Base-by-base conservation (phyloP, 495 filamentous ascomycete species). In the Lentithecium fluviatile region DNA sequence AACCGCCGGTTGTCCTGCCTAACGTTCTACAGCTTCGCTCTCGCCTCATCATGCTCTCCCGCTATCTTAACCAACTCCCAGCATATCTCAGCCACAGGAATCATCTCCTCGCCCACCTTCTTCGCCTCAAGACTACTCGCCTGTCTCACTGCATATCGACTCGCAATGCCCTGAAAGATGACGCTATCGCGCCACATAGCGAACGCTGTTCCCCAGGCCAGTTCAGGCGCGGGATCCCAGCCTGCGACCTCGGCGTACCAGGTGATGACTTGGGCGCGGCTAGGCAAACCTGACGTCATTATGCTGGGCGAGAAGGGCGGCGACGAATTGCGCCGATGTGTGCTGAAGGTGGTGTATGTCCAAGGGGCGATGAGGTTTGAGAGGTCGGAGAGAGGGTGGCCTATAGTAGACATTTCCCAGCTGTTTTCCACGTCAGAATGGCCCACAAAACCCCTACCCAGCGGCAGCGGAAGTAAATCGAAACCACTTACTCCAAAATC, bases 391-490 rank as follows among this genome's bases (percentile, higher is more conserved):
- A 95, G 78, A 10, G 91, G 91, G 70, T 96, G 91, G 49, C 91
- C 91, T 21, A 95, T 86, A 0, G 91, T 96, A 32, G 88, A 91
- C 88, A 96, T 91, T 73, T 96, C 91, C 91, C 91, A 96, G 75
- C 83, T 85, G 46, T 62, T 52, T 17, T 6, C 3, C 5, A 3
- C 21, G 24, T 32, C 10, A 32, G 7, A 8, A 1, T 47, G 20
- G 17, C 2, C 12, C 23, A 47, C 36, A 55, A 10, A 52, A n/a
- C n/a, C n/a, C n/a, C n/a, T n/a, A n/a, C n/a, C n/a, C n/a, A n/a
- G n/a, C n/a, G n/a, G n/a, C n/a, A n/a, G n/a, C 15, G 46, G n/a
- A 12, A 45, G 37, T 17, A 17, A 49, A 20, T n/a, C 17, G 20
- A 23, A 53, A 52, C 20, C 1, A 74, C 82, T 73, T 68, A 85